A percentile compares a stretch with the other conserved stretches of the same genome.
phyloP scores from a whole-genome alignment of 2,329 filamentous ascomycete species.

The Arthrobotrys pseudoclavata region DNA sequence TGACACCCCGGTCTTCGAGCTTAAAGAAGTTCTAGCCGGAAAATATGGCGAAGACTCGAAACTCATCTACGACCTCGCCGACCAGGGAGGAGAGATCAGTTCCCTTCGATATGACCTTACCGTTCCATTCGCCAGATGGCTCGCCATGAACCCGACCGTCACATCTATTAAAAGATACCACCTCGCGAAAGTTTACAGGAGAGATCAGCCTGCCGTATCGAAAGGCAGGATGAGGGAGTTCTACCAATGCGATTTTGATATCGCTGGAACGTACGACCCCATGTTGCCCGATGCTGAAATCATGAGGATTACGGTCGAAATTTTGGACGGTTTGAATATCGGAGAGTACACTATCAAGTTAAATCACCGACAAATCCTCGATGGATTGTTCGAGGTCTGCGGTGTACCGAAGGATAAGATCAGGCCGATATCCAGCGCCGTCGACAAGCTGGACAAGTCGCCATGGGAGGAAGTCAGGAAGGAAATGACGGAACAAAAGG shows the following conservation, averaged over 20 bases:
- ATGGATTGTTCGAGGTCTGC: conserved; percentile 91
- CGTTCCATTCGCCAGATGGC: conserved; percentile 90
- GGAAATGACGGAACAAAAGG: conserved; percentile 95
- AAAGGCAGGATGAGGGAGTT: conserved; percentile 96
- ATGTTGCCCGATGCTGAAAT: conserved; percentile 96
- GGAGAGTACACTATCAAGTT: conserved; percentile 83
- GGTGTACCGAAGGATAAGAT: conserved; percentile 90
- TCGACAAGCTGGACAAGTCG: conserved; percentile 95
- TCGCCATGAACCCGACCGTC: conserved; percentile 88
- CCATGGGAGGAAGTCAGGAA: conserved; percentile 90
- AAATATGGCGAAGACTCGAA: conserved; percentile 95
- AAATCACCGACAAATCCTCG: conserved; percentile 94
- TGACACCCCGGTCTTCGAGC: conserved; percentile 86
- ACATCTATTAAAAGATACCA: conserved; percentile 93
- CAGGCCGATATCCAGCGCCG: conserved; percentile 87
- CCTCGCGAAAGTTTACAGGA: conserved; percentile 90
- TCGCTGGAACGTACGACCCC: conserved; percentile 86
- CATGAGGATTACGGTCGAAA: conserved; percentile 83
- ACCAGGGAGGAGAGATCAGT: conserved; percentile 87
- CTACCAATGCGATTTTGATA: conserved; percentile 97
- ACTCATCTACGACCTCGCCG: conserved; percentile 89
- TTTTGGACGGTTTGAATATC: conserved; percentile 80
- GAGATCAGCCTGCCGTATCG: conserved; percentile 86
- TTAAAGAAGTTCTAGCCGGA: conserved; percentile 85
- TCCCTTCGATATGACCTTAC: conserved; percentile 89